phyloP scores from a whole-genome alignment of 192 early-diverging fungal species.

The Podila horticola region DNA sequence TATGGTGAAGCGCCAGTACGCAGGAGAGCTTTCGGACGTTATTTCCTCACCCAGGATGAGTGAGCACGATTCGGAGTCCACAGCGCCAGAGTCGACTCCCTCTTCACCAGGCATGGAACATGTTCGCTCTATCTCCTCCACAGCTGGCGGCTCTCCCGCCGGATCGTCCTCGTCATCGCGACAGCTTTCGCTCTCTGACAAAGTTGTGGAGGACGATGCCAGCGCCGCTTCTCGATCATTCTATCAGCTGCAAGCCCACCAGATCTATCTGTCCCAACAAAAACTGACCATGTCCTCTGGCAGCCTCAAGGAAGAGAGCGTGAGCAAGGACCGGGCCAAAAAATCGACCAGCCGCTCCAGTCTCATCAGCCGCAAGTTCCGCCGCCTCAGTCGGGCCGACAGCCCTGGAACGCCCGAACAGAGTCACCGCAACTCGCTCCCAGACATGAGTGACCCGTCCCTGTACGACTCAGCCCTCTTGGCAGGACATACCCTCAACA shows the following conservation, averaged over 20 bases:
- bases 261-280: constrained; percentile 37
- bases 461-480: constrained; percentile 7
- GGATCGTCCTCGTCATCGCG: constrained; percentile 2
- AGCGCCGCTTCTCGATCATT: constrained; percentile 18
- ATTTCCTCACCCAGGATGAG: constrained; percentile 21
- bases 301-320: neutral
- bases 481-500: neutral
- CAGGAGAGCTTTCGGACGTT: constrained; percentile 27
- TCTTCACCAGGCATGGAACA: constrained; percentile 27
- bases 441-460: constrained; percentile 4
- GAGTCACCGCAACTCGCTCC: constrained; percentile 5
- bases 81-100: constrained; percentile 13
- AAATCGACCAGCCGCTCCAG: constrained; percentile 40
- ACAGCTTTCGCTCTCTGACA: constrained; percentile 23
- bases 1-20: constrained; percentile 46
- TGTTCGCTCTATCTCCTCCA: neutral
- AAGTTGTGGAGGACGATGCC: constrained; percentile 19
- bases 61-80: constrained; percentile 20
- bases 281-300: constrained; percentile 11
- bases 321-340: constrained; percentile 24
- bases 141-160: constrained; percentile 11
- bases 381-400: constrained; percentile 29
- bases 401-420: neutral
- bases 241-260: constrained; percentile 42
- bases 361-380: constrained; percentile 35